Evolutionary conservation across 805 yeast genomes (phyloP).

Genomic region (Gaillardinia entomophila): DNA sequence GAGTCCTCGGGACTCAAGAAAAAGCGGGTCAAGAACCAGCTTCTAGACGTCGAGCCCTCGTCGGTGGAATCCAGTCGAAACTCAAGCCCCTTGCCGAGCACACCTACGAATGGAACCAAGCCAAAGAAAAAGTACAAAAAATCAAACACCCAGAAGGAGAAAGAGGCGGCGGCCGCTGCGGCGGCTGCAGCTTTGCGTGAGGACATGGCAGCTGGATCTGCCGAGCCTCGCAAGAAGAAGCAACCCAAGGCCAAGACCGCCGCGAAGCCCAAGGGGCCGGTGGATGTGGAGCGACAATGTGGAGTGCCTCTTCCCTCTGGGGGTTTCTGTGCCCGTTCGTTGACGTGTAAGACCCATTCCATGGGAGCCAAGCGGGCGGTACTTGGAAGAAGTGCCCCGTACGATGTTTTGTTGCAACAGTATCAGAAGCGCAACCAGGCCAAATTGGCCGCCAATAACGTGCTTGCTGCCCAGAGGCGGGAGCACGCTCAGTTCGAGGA

Average conservation of each 20-base stretch:
- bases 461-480: constrained; percentile 70
- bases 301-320: constrained; percentile 93
- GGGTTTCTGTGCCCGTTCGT: constrained; percentile 91
- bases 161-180: constrained; percentile 42
- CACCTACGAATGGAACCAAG: constrained; percentile 16
- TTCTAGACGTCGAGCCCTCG: constrained; percentile 29
- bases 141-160: constrained; percentile 38
- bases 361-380: constrained; percentile 98
- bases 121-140: constrained; percentile 42
- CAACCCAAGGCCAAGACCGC: constrained; percentile 31
- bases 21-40: constrained; percentile 22
- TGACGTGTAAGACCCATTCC: constrained; percentile 96
- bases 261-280: constrained; percentile 69
- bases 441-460: constrained; percentile 76
- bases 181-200: constrained; percentile 34
- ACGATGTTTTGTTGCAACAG: constrained; percentile 79
- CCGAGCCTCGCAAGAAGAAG: constrained; percentile 25
- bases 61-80: constrained; percentile 37
- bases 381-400: constrained; percentile 87
- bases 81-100: constrained; percentile 29
- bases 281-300: constrained; percentile 90
- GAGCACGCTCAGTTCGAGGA: constrained; percentile 50
- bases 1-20: constrained; percentile 14
- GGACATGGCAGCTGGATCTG: background rate
- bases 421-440: constrained; percentile 93